Evolutionary conservation across 495 filamentous ascomycete genomes (phyloP).

Genomic region (Neurospora tetrasperma): DNA sequence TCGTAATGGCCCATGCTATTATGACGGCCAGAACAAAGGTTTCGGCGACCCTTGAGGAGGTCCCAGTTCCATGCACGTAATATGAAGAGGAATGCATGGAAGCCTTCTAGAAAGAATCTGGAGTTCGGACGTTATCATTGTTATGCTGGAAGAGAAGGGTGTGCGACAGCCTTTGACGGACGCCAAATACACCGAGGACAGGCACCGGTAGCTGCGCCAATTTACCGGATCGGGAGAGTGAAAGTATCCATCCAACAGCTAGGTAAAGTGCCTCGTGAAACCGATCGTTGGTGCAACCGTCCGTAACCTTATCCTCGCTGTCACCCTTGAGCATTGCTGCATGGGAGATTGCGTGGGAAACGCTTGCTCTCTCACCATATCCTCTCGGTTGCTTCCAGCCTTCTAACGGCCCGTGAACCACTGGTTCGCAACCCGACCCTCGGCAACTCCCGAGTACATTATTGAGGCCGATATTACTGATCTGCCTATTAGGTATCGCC

Average conservation of each 20-base stretch:
- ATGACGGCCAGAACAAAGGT: background rate
- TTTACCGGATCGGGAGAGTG: background rate
- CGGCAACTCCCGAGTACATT: background rate
- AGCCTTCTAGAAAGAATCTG: slow-evolving; percentile 10
- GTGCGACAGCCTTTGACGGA: background rate
- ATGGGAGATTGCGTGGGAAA: background rate
- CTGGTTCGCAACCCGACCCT: background rate
- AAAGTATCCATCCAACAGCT: background rate
- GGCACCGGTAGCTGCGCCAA: background rate
- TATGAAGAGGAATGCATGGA: slow-evolving; percentile 10
- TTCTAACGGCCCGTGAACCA: background rate
- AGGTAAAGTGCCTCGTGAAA: background rate
- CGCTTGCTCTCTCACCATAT: background rate
- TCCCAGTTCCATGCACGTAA: background rate
- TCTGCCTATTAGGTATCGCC: background rate
- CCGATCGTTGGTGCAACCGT: background rate
- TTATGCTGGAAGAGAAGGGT: background rate
- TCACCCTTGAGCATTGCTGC: background rate
- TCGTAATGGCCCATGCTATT: background rate
- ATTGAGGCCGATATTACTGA: background rate
- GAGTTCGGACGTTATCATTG: background rate
- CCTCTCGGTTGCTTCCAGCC: background rate
- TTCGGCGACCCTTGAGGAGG: background rate
- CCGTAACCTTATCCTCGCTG: background rate
- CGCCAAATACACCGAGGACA: background rate